A percentile compares a stretch with the other conserved stretches of the same genome.
phyloP scores from a whole-genome alignment of 192 early-diverging fungal species.

The Podochytrium sp. region DNA sequence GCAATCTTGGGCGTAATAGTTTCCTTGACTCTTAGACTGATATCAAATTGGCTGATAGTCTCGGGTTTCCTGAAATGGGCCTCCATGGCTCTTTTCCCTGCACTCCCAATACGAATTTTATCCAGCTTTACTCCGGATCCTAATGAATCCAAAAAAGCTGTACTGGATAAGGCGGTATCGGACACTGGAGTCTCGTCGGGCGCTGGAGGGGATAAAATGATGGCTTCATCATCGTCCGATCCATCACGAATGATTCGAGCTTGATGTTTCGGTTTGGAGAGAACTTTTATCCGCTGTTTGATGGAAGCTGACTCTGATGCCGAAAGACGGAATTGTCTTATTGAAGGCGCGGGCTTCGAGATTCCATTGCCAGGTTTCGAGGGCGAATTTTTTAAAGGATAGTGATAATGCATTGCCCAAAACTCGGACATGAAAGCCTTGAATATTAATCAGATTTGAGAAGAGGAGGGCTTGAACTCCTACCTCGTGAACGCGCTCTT shows the following conservation, averaged over 20 bases:
- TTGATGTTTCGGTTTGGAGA: conserved; percentile 2
- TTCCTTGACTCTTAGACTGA: background rate
- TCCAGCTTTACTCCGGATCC: background rate
- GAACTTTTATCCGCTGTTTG: background rate
- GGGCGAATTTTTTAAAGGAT: background rate
- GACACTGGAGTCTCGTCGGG: background rate
- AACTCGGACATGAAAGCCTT: conserved; percentile 20
- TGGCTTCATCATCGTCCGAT: background rate
- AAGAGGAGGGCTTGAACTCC: background rate
- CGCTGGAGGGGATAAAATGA: background rate
- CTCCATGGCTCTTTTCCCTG: conserved; percentile 10
- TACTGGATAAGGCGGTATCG: background rate
- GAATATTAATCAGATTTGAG: background rate
- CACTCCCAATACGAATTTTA: conserved; percentile 9
- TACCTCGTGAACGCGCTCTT: conserved; percentile 11
- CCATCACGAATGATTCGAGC: background rate
- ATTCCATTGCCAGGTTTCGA: conserved; percentile 9
- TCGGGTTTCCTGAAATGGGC: background rate
- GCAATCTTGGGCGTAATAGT: background rate
- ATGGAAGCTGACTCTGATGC: background rate
- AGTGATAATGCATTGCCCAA: conserved; percentile 23
- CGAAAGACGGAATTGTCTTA: background rate
- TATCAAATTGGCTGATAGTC: background rate
- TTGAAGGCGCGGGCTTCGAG: conserved; percentile 8
- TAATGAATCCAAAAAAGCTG: background rate